Conservation (phyloP, 768 basidiomycete species). For the Mycena belliarum region DNA sequence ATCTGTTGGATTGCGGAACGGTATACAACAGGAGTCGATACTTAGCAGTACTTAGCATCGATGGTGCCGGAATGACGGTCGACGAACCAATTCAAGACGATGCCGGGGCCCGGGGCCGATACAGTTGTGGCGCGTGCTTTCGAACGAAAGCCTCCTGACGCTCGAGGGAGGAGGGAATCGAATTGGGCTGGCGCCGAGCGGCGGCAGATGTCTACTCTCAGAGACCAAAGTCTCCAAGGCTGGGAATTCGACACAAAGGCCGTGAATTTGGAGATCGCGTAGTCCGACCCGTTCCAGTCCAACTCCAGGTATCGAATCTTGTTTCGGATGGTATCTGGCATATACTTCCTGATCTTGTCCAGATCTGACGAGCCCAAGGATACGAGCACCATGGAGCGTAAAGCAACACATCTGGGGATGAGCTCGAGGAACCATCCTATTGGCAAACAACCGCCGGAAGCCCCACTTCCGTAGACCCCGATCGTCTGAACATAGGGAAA, state of each 20-base stretch:
- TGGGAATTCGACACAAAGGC: too few species aligned
- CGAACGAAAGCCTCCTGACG: not conserved
- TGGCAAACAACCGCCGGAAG: not conserved
- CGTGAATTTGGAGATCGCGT: too few species aligned
- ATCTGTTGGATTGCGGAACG: not conserved
- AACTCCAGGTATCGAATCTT: not conserved
- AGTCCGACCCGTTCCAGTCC: too few species aligned
- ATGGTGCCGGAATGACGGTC: constrained; percentile 1
- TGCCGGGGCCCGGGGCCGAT: too few species aligned
- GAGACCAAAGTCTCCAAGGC: too few species aligned
- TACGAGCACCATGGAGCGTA: not conserved
- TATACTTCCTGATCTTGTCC: not conserved
- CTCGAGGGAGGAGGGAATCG: not conserved
- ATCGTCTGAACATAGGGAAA: not conserved
- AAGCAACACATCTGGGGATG: not conserved
- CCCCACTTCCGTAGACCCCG: not conserved
- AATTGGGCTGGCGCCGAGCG: not conserved
- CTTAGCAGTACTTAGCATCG: too few species aligned
- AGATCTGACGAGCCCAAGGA: not conserved
- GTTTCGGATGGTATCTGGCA: not conserved
- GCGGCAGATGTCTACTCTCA: too few species aligned
- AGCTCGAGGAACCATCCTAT: not conserved
- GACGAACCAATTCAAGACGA: not conserved
- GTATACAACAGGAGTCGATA: not conserved
- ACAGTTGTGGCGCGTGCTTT: not conserved